A percentile compares a stretch with the other conserved stretches of the same genome.
phyloP scores from a whole-genome alignment of 2,329 filamentous ascomycete genomes.

The Ophiocordyceps camponoti-rufipedis region DNA sequence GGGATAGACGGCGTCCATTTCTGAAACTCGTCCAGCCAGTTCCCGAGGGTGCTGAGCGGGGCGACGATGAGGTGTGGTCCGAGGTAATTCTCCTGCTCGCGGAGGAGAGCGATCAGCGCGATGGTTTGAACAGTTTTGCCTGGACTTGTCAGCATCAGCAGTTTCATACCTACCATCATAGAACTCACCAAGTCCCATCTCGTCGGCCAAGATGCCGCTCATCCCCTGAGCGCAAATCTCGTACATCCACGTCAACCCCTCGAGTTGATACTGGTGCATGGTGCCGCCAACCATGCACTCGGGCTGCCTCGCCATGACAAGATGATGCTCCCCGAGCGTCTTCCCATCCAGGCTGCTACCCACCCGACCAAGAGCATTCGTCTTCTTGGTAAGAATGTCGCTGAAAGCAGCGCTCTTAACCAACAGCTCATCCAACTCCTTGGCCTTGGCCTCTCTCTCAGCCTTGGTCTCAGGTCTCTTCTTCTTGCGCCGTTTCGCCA shows the following conservation, averaged over 20 bases:
- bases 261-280: conserved; percentile 88
- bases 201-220: conserved; percentile 80
- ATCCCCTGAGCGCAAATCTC: conserved; percentile 65
- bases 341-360: conserved; percentile 42
- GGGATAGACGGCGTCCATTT: conserved; percentile 83
- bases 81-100: conserved; percentile 66
- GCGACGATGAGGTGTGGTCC: conserved; percentile 86
- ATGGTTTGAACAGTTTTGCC: conserved; percentile 90
- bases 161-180: too few species aligned
- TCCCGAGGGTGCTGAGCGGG: conserved; percentile 77
- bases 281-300: conserved; percentile 68
- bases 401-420: conserved; percentile 41
- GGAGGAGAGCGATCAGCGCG: conserved; percentile 66
- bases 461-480: conserved; percentile 32
- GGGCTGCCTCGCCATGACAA: conserved; percentile 73
- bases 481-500: conserved; percentile 23
- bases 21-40: conserved; percentile 89
- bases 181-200: conserved; percentile 64
- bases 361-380: conserved; percentile 41
- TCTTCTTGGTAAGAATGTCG: conserved; percentile 45
- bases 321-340: conserved; percentile 41
- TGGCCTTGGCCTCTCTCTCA: conserved; percentile 38
- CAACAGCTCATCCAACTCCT: conserved; percentile 39
- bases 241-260: conserved; percentile 90
- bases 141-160: conserved; percentile 8